Base-by-base conservation (phyloP, 345 rosid species). In the Euclidium syriacum region DNA sequence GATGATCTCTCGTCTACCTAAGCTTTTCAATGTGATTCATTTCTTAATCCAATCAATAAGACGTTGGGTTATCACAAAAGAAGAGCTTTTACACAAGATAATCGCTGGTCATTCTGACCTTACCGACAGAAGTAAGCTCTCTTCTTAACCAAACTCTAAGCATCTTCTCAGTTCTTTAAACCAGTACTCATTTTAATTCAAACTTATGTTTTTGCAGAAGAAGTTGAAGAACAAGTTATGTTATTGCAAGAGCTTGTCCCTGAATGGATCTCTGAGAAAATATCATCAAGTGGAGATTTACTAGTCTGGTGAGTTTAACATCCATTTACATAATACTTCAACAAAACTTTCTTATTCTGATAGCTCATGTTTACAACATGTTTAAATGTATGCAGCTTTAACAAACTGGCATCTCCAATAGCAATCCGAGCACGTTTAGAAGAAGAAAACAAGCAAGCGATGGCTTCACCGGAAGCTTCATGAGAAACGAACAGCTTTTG, bases 261-360 rank as follows among this genome's bases (percentile, higher is more conserved):
- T 0, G 91, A 88, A 49, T 88, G 96, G 99, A 85, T 95, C 3
- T 77, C 81, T 6, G 88, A 86, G 77, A 90, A 85, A 73, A 49
- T 26, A 20, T 71, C 88, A n/a, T 78, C 78, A 26, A 34, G 80
- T 33, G 95, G 96, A 11, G 96, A 88, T 64, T 10, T 73, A 34
- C 83, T 95, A 58, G 50, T 88, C 9, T 74, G 95, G 98, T 90
- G 57, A 81, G 85, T 57, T 2, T 9, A 43, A 48, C 32, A n/a
- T 51, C 48, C 48, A 44, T 6, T 0, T 6, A 2, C 18, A 25
- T 19, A 14, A 10, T 11, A 11, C 49, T 47, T 23, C 9, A 35
- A 4, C 44, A n/a, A n/a, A n/a, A n/a, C 36, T 24, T 34, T 6
- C 0, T 41, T 52, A 25, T 18, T 7, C 5, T 7, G 7, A 55